phyloP scores from a whole-genome alignment of 257 asterid genomes.

The Plantago elongata region DNA sequence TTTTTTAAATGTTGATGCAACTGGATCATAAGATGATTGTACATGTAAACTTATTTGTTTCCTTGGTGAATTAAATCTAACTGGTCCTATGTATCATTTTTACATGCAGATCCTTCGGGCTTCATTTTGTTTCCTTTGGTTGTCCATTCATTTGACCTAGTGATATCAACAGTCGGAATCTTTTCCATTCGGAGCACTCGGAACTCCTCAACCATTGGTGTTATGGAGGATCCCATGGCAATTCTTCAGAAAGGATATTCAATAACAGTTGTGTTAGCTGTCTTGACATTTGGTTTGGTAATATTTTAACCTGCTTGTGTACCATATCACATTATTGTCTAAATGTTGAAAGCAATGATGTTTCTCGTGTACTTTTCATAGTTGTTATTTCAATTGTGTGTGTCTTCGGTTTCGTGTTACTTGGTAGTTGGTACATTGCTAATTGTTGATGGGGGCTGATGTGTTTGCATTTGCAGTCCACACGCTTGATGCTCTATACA shows the following conservation, averaged over 20 bases:
- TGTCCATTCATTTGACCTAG: slow-evolving; percentile 96
- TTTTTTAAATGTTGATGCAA: slow-evolving; percentile 12
- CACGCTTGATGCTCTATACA: slow-evolving; percentile 96
- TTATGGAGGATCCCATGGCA: slow-evolving; percentile 85
- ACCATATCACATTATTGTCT: slow-evolving; percentile 10
- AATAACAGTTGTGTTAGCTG: slow-evolving; percentile 76
- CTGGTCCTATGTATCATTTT: slow-evolving; percentile 17
- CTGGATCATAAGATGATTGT: slow-evolving; percentile 12
- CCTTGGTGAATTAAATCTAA: slow-evolving; percentile 13
- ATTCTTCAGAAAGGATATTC: slow-evolving; percentile 97
- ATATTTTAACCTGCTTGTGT: slow-evolving; percentile 23
- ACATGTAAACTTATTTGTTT: slow-evolving; percentile 2
- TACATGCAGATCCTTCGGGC: slow-evolving; percentile 92
- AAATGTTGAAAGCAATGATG: not conserved
- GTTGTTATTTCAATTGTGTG: not conserved
- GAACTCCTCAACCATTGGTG: slow-evolving; percentile 65
- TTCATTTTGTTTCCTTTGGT: slow-evolving; percentile 97
- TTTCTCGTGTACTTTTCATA: slow-evolving; percentile 1
- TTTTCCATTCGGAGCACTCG: slow-evolving; percentile 76
- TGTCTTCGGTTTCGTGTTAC: not conserved
- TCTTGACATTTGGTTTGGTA: slow-evolving; percentile 95
- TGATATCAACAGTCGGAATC: slow-evolving; percentile 88
- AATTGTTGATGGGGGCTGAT: slow-evolving; percentile 18
- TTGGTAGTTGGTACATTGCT: slow-evolving; percentile 14
- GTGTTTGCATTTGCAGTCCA: slow-evolving; percentile 59